Percentiles rank a stretch among this genome's conserved stretches.
These are phyloP conservation scores for Agrocybe pediades DNA, from an alignment of 768 basidiomycete genomes.

Conservation along the genomic window DNA sequence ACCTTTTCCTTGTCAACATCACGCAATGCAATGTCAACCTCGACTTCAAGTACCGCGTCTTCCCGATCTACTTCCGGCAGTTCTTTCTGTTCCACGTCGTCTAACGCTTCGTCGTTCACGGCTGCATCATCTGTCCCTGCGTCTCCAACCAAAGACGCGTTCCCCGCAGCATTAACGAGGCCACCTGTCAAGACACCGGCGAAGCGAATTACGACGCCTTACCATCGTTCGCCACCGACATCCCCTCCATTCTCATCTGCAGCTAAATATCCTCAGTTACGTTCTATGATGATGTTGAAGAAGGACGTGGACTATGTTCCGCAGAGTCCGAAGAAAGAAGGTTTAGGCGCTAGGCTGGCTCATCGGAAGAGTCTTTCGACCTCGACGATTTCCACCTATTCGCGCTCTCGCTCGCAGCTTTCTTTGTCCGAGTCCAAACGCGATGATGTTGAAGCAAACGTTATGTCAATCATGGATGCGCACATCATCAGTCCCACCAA, in stretches of 20 bases:
- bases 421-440: not conserved
- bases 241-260: constrained; percentile 25
- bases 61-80: constrained; percentile 45
- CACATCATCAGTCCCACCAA: not conserved
- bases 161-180: not conserved
- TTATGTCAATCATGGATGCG: not conserved
- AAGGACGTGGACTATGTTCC: constrained; percentile 77
- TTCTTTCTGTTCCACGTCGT: constrained; percentile 46
- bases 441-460: not conserved
- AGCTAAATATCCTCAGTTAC: constrained; percentile 36
- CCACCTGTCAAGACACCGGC: constrained; percentile 9
- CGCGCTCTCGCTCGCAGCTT: constrained; percentile 1
- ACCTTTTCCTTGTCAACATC: constrained; percentile 30
- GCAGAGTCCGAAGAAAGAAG: constrained; percentile 61
- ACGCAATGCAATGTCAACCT: constrained; percentile 13
- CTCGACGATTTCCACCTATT: constrained; percentile 1
- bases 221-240: constrained; percentile 22
- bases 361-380: constrained; percentile 24
- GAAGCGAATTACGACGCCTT: constrained; percentile 18
- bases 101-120: constrained; percentile 41
- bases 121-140: constrained; percentile 38
- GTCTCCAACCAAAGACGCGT: constrained; percentile 36
- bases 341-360: constrained; percentile 11
- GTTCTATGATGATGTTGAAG: constrained; percentile 64
- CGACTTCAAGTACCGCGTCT: constrained; percentile 18